phyloP scores from a whole-genome alignment of 768 basidiomycete genomes.

The Strobilomyces confusus region DNA sequence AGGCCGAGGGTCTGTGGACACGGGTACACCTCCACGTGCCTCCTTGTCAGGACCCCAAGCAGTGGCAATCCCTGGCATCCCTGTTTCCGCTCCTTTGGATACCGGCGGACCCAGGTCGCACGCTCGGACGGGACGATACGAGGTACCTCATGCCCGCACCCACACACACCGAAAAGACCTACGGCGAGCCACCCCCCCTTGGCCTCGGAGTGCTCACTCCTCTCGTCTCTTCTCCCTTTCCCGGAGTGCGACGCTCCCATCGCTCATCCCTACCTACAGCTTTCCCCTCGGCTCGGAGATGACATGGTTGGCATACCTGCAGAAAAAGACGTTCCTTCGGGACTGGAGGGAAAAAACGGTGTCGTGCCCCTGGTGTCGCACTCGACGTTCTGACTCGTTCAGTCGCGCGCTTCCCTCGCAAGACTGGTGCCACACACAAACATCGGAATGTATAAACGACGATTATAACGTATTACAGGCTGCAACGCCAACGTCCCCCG shows the following conservation, averaged over 20 bases:
- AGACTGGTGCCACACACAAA: neutral
- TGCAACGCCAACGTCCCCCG: slow-evolving; percentile 9
- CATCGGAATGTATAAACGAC: slow-evolving; percentile 27
- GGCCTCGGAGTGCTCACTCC: too few relatives aligned
- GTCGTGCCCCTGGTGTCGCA: neutral
- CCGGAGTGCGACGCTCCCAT: too few relatives aligned
- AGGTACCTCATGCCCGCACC: neutral
- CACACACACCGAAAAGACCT: too few relatives aligned
- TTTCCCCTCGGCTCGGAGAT: neutral
- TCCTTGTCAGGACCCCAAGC: neutral
- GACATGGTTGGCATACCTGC: neutral
- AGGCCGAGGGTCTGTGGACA: too few relatives aligned
- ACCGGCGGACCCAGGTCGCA: too few relatives aligned
- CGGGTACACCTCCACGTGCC: neutral
- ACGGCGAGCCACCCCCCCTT: too few relatives aligned
- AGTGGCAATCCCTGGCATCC: too few relatives aligned
- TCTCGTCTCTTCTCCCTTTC: neutral
- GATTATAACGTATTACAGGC: slow-evolving; percentile 35
- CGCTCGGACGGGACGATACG: neutral
- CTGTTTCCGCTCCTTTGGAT: too few relatives aligned
- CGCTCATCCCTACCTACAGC: too few relatives aligned
- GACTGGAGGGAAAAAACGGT: neutral
- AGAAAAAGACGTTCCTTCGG: neutral
- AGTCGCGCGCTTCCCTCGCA: neutral
- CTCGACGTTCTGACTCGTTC: neutral